phyloP scores from a whole-genome alignment of 257 asterid species.

The Lithospermum erythrorhizon region DNA sequence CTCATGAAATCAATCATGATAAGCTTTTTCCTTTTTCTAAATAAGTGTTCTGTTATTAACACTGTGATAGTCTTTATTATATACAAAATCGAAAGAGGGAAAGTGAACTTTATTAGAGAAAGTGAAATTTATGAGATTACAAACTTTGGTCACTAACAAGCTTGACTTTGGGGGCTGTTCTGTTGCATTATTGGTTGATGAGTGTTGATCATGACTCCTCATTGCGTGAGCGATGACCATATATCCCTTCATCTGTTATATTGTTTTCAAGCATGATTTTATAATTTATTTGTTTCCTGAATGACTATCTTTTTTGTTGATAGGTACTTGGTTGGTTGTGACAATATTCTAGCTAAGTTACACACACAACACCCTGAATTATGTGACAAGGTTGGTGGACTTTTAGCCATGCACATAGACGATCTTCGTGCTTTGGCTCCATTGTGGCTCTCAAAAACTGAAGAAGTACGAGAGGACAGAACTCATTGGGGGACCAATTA shows the following conservation, averaged over 20 bases:
- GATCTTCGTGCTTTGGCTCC: conserved; percentile 95
- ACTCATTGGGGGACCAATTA: conserved; percentile 80
- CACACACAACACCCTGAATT: conserved; percentile 84
- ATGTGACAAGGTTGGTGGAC: conserved; percentile 96
- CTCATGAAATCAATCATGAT: background rate
- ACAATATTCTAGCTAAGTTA: conserved; percentile 70
- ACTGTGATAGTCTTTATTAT: no score
- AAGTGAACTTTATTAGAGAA: no score
- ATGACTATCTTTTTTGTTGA: conserved; percentile 11
- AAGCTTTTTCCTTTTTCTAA: no score
- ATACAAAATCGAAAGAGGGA: background rate
- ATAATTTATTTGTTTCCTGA: background rate
- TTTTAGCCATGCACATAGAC: conserved; percentile 89
- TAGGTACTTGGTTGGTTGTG: conserved; percentile 92
- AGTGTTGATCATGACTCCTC: background rate
- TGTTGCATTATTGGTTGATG: background rate
- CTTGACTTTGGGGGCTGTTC: background rate
- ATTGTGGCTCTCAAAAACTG: conserved; percentile 79
- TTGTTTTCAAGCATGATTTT: background rate
- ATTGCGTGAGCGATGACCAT: background rate
- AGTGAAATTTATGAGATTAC: background rate
- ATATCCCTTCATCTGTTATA: background rate
- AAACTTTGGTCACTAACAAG: background rate
- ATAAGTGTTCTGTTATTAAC: no score
- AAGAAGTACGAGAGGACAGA: conserved; percentile 82